Evolutionary conservation across 768 basidiomycete species (phyloP), one percentile per base, ranked within the genome.

Genomic region (Hygrocybe coccinea): DNA sequence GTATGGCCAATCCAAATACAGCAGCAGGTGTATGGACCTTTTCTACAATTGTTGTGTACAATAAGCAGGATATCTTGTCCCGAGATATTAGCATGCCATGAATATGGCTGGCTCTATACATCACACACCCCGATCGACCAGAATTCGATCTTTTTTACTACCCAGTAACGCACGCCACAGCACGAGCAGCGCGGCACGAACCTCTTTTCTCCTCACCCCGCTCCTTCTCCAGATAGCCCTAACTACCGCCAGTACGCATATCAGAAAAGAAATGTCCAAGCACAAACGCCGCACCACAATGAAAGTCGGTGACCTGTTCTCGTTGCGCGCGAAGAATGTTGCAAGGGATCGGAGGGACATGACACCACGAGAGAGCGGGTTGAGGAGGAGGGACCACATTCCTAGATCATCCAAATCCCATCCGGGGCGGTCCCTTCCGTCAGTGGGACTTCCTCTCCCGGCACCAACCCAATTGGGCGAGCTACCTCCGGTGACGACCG

Each of bases 351-450:
- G 79, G 37, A 89, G 59, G 21, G 68, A 67, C 10, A 74, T 73
- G 12, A 84, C 56, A 19, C 79, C 76, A 29, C 76, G 76, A n/a
- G 79, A 69, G 11, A 90, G 51, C 9, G 89, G 89, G 56, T 79
- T 82, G 5, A 89, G 71, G 14, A 91, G 73, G 44, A 86, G 62
- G 6, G 90, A 81, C 91, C 91, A 93, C 74, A 91, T 79, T 46
- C 91, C 91, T 66, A 91, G 74, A 65, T 91, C 88, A 49, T 89
- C 80, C n/a, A 88, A 64, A 65, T 90, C 86, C 85, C 86, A 89
- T 17, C 76, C 69, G 33, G 69, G 68, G 10, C 35, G 57, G 33
- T 67, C 70, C 34, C 65, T 65, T 2, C 71, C 63, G 38, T 68
- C 65, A 34, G 73, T 63, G 5, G 79, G 78, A 35, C 78, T 80